These are phyloP conservation scores for Rhodotorula kratochvilovae DNA, from an alignment of 768 basidiomycete species.

Conservation along the genomic window DNA sequence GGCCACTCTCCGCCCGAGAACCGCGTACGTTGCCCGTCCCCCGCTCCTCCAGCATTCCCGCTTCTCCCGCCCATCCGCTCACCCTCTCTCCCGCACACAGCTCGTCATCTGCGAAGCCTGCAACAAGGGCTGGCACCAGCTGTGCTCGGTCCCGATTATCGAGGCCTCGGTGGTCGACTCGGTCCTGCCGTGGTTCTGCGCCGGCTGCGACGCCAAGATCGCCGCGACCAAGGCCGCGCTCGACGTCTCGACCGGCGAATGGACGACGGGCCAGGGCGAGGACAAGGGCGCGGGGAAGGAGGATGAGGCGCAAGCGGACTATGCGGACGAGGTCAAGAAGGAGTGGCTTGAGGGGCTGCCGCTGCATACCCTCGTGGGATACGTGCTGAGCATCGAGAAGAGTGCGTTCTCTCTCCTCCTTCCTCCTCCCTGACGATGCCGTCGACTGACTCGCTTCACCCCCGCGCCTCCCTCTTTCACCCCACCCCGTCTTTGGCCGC, in stretches of 20 bases:
- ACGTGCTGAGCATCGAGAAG: conserved; percentile 25
- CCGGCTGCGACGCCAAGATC: conserved; percentile 19
- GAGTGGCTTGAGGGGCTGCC: conserved; percentile 27
- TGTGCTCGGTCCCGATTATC: conserved; percentile 23
- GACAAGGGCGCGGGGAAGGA: neutral
- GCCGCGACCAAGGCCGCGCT: neutral
- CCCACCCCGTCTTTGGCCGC: too few relatives aligned
- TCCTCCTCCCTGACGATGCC: too few relatives aligned
- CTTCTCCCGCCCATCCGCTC: neutral
- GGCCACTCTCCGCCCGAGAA: conserved; percentile 33
- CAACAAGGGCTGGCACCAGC: conserved; percentile 30
- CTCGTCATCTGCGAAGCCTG: conserved; percentile 38
- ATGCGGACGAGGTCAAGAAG: neutral
- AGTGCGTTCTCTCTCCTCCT: conserved; percentile 3
- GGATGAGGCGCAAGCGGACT: neutral
- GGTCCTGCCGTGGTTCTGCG: conserved; percentile 27
- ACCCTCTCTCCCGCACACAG: neutral
- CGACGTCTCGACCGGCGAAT: conserved; percentile 7
- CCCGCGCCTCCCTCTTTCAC: neutral
- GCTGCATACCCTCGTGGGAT: conserved; percentile 14
- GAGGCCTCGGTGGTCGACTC: conserved; percentile 19
- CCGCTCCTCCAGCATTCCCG: too few relatives aligned
- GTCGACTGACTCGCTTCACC: neutral
- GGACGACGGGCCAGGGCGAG: conserved; percentile 16
- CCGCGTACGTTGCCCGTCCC: neutral